phyloP scores from a whole-genome alignment of 2,329 filamentous ascomycete genomes.

The Aspergillus sp. region DNA sequence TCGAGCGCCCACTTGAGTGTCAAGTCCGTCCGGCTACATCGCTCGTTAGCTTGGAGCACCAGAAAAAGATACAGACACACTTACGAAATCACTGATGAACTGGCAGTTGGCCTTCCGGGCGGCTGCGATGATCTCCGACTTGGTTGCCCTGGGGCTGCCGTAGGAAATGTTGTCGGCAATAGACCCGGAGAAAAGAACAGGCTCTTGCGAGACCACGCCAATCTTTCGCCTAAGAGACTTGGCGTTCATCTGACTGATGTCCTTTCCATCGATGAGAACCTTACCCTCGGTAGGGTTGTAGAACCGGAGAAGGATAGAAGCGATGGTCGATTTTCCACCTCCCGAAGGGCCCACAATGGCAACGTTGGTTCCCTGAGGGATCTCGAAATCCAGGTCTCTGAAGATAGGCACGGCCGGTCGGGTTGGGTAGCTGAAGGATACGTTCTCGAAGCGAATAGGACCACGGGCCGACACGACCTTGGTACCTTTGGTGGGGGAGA shows the following conservation, averaged over 20 bases:
- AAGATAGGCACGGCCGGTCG: slow-evolving; percentile 91
- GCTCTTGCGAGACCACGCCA: slow-evolving; percentile 93
- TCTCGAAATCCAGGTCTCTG: slow-evolving; percentile 82
- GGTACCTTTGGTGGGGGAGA: slow-evolving; percentile 79
- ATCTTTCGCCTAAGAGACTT: slow-evolving; percentile 91
- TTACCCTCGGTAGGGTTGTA: slow-evolving; percentile 77
- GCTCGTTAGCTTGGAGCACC: slow-evolving; percentile 12
- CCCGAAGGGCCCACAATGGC: slow-evolving; percentile 96
- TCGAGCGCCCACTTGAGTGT: slow-evolving; percentile 88
- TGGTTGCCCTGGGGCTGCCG: slow-evolving; percentile 74
- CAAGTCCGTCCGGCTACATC: slow-evolving; percentile 76
- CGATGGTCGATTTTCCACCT: slow-evolving; percentile 94
- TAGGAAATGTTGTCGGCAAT: slow-evolving; percentile 88
- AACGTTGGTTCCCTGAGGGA: slow-evolving; percentile 89
- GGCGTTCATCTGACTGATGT: slow-evolving; percentile 83
- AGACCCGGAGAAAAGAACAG: slow-evolving; percentile 80
- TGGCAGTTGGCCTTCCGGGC: slow-evolving; percentile 92
- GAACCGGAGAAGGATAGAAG: slow-evolving; percentile 85
- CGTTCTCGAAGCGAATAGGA: slow-evolving; percentile 80
- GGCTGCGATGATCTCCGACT: slow-evolving; percentile 79
- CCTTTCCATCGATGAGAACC: slow-evolving; percentile 80
- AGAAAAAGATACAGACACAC: slow-evolving; percentile 26
- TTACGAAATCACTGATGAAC: slow-evolving; percentile 89
- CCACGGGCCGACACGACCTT: slow-evolving; percentile 83
- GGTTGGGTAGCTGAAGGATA: slow-evolving; percentile 90